Conservation (phyloP, 371 early-diverging fungal genomes). For the Actinomortierella ambigua region DNA sequence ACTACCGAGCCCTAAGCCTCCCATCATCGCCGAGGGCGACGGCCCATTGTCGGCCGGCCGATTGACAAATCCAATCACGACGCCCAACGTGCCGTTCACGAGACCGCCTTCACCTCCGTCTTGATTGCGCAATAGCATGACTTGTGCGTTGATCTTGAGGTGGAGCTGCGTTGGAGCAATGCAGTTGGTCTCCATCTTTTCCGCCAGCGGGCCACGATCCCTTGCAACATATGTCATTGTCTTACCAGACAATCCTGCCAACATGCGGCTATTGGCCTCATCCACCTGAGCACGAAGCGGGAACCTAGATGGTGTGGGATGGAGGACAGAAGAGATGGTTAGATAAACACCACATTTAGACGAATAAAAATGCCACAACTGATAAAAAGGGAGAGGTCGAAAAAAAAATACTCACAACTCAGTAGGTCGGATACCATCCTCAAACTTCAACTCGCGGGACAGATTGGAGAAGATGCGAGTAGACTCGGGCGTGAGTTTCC, state of each 20-base stretch:
- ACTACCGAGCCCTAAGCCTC: too few species aligned
- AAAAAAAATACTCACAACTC: conserved; percentile 64
- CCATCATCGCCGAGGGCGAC: conserved; percentile 8
- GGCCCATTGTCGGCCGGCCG: conserved; percentile 19
- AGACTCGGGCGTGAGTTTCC: conserved; percentile 54
- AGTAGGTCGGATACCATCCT: conserved; percentile 68
- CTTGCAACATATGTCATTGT: conserved; percentile 19
- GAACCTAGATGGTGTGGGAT: conserved; percentile 21
- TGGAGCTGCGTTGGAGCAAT: conserved; percentile 37
- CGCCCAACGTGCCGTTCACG: conserved; percentile 66
- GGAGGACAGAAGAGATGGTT: not conserved
- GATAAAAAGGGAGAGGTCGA: not conserved
- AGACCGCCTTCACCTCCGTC: conserved; percentile 47
- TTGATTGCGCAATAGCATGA: conserved; percentile 56
- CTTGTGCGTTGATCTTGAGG: conserved; percentile 62
- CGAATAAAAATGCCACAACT: too few species aligned
- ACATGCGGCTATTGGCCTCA: conserved; percentile 32
- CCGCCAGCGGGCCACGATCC: conserved; percentile 16
- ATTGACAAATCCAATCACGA: conserved; percentile 45
- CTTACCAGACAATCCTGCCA: conserved; percentile 9
- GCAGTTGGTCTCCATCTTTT: conserved; percentile 32
- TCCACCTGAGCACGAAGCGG: conserved; percentile 42
- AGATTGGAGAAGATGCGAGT: conserved; percentile 50
- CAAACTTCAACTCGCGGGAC: conserved; percentile 48
- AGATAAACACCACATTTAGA: conserved; percentile 1